A percentile compares a stretch with the other conserved stretches of the same genome.
Conservation (phyloP, 306 rosid species). For the Ormosia semicastrata region DNA sequence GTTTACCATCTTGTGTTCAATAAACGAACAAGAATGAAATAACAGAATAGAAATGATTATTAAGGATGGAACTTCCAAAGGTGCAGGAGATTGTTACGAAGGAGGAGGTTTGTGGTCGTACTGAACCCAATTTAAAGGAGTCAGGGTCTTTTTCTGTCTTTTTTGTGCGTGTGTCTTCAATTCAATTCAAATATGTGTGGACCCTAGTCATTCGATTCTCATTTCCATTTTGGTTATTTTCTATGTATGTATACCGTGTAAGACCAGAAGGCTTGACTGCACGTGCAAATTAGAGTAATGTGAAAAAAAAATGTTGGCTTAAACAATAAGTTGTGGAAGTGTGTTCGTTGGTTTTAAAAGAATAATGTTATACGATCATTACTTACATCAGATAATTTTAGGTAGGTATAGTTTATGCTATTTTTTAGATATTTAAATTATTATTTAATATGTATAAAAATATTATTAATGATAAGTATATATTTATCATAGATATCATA, state of each 20-base stretch:
- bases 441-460: too few relatives aligned
- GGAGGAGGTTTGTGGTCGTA: background rate
- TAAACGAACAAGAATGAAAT: background rate
- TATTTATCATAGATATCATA: too few relatives aligned
- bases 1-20: constrained; percentile 48
- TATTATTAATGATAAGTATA: too few relatives aligned
- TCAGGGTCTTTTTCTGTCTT: background rate
- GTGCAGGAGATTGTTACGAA: background rate
- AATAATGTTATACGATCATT: too few relatives aligned
- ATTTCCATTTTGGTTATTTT: background rate
- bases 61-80: background rate
- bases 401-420: too few relatives aligned
- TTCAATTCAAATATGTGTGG: background rate
- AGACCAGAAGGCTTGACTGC: background rate
- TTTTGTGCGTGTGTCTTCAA: background rate
- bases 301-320: background rate
- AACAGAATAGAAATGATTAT: background rate
- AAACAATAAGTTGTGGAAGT: background rate
- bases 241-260: background rate
- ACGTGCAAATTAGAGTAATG: background rate
- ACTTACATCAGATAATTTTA: too few relatives aligned
- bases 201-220: background rate
- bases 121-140: background rate
- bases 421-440: too few relatives aligned
- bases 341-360: too few relatives aligned